Evolutionary conservation across 495 filamentous ascomycete genomes (phyloP).

Genomic region (Aspergillus heteromorphus): DNA sequence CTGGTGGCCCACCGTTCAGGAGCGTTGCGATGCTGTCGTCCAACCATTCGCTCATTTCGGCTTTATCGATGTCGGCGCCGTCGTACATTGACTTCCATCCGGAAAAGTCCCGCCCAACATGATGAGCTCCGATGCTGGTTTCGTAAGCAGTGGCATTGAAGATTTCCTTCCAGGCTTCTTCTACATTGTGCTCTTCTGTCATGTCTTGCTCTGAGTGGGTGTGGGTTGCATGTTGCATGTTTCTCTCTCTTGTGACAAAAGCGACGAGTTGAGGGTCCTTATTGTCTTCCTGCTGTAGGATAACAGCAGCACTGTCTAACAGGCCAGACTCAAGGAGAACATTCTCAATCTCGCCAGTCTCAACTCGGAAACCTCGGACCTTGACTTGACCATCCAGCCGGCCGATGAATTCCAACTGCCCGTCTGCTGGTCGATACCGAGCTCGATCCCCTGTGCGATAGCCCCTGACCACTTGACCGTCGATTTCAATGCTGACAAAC

Average conservation of each 20-base stretch:
- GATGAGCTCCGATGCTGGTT: background rate
- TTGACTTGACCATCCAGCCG: conserved; percentile 4
- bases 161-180: background rate
- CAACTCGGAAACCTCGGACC: background rate
- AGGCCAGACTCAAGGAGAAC: background rate
- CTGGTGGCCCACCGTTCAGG: background rate
- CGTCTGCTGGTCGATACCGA: background rate
- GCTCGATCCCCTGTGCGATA: conserved; percentile 1
- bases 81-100: conserved; percentile 5
- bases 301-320: background rate
- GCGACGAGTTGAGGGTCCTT: background rate
- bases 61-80: background rate
- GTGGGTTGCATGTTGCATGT: background rate
- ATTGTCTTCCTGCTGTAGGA: background rate
- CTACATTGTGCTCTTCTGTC: background rate
- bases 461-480: background rate
- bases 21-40: background rate
- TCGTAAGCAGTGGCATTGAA: background rate
- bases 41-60: background rate
- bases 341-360: conserved; percentile 4
- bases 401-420: background rate
- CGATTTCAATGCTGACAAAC: background rate
- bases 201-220: too few species aligned
- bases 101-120: background rate
- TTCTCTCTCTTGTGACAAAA: background rate